Conservation (phyloP, 257 asterid genomes). For the Cinchona pubescens region DNA sequence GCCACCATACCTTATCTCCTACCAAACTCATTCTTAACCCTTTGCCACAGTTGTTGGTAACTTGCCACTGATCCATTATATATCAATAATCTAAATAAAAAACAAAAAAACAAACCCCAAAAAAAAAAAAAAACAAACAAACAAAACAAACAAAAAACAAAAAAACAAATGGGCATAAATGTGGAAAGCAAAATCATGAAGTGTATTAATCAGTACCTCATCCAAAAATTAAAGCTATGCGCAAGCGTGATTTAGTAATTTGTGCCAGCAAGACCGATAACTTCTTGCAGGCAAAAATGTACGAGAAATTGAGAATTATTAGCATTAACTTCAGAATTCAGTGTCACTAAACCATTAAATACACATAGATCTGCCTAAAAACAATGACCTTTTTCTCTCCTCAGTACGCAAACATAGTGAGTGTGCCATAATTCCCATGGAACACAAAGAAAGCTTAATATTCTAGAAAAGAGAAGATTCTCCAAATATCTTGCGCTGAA, state of each 20-base stretch:
- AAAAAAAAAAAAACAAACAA: no score
- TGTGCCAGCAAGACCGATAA: background rate
- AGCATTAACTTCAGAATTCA: background rate
- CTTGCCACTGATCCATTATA: background rate
- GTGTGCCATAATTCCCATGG: background rate
- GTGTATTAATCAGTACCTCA: background rate
- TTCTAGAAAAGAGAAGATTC: background rate
- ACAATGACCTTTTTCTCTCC: background rate
- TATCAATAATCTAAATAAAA: background rate
- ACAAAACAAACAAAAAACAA: no score
- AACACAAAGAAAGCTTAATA: background rate
- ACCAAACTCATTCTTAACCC: background rate
- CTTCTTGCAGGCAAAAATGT: no score
- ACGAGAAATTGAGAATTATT: background rate
- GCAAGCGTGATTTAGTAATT: background rate
- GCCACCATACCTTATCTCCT: background rate
- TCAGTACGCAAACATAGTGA: background rate
- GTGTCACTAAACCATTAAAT: background rate
- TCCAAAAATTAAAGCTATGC: background rate
- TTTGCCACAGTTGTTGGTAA: background rate
- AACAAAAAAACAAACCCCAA: no score
- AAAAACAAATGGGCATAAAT: no score
- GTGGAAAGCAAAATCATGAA: background rate
- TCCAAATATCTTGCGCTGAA: background rate
- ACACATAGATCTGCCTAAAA: background rate